phyloP scores from a whole-genome alignment of 2,329 filamentous ascomycete genomes.

The Coniella vitis region DNA sequence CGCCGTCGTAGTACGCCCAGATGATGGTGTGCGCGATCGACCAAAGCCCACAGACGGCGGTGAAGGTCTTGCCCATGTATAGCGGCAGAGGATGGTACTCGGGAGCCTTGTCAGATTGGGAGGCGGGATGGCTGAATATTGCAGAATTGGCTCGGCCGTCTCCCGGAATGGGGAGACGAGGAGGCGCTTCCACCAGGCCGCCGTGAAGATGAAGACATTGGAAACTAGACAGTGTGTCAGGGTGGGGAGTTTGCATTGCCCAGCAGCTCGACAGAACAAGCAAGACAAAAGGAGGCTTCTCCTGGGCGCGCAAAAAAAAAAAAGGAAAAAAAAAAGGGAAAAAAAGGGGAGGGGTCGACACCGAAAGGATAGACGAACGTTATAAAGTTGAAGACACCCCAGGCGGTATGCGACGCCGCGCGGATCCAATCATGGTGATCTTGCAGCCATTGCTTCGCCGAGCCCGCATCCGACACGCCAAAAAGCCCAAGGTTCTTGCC shows the following conservation, averaged over 20 bases:
- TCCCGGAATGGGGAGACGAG: no score
- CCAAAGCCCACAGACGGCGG: constrained; percentile 10
- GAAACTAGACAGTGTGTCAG: no score
- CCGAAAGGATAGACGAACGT: neutral
- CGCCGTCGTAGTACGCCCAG: neutral
- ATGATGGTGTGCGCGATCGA: constrained; percentile 5
- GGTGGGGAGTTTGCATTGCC: no score
- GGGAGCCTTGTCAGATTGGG: neutral
- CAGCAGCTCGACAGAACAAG: no score
- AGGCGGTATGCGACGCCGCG: constrained; percentile 9
- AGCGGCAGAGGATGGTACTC: constrained; percentile 4
- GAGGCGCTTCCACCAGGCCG: no score
- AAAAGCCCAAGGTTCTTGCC: constrained; percentile 7
- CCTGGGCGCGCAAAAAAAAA: no score
- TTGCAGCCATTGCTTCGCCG: neutral
- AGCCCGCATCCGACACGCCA: neutral
- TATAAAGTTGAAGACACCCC: constrained; percentile 14
- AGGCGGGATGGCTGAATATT: neutral
- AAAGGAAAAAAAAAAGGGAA: no score
- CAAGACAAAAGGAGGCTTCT: no score
- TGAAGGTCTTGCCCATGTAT: constrained; percentile 7
- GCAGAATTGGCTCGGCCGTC: no score
- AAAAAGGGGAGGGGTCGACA: neutral
- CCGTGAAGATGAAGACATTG: no score
- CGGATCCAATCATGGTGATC: constrained; percentile 6